Percentiles rank a stretch among this genome's conserved stretches.
Evolutionary conservation across 164 flowering plant species (phyloP).

Genomic region (Santalum album): DNA sequence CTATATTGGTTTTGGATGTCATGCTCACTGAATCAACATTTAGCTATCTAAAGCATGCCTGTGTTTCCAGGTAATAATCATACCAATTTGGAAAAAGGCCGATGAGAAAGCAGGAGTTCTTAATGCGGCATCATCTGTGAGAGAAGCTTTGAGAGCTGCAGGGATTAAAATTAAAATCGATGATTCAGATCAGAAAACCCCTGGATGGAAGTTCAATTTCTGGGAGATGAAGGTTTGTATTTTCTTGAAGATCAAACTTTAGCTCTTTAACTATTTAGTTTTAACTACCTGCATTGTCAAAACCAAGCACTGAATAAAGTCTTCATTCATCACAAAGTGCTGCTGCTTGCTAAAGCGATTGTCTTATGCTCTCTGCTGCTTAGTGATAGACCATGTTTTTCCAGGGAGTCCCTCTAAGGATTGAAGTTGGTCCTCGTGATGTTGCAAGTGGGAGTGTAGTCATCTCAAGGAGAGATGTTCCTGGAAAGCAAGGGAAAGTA

Average conservation of each 20-base stretch:
- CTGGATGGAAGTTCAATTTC: constrained; percentile 97
- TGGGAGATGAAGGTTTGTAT: constrained; percentile 95
- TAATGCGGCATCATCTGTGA: constrained; percentile 56
- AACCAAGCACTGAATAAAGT: neutral
- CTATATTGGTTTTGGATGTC: no score
- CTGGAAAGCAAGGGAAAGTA: constrained; percentile 88
- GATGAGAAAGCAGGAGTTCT: constrained; percentile 65
- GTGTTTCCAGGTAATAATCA: constrained; percentile 56
- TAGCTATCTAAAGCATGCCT: no score
- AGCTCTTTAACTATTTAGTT: neutral
- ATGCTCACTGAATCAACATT: no score
- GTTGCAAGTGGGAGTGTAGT: constrained; percentile 79
- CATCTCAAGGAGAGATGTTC: constrained; percentile 85
- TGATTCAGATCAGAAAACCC: constrained; percentile 83
- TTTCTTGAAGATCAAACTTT: constrained; percentile 5
- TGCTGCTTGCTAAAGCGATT: neutral
- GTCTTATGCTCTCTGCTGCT: neutral
- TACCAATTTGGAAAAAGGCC: constrained; percentile 88
- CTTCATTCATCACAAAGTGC: no score
- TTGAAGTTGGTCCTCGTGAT: constrained; percentile 97
- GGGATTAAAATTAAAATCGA: constrained; percentile 79
- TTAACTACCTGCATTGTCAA: neutral
- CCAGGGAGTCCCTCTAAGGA: constrained; percentile 90
- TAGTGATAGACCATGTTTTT: neutral
- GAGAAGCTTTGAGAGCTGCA: constrained; percentile 42